Evolutionary conservation across 164 flowering plant species (phyloP), one percentile per base, ranked within the genome.

Genomic region (Protea cynaroides): DNA sequence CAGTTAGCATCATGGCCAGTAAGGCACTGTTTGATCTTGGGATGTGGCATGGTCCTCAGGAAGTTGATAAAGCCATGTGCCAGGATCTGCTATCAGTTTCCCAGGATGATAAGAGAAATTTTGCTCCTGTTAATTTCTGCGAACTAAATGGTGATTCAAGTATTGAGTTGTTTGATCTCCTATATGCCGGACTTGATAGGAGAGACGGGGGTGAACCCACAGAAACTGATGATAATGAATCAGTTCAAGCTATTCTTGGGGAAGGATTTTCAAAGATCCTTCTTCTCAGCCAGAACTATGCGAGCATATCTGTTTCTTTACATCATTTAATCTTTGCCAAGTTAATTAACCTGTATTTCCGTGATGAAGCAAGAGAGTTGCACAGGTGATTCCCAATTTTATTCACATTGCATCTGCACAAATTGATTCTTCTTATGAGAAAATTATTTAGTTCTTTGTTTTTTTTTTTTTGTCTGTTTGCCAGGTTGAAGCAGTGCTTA

Each of bases 201-300:
- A 74, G 79, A 25, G 69, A 78, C 47, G 64, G 74, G 70, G 75
- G 50, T 18, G 72, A 71, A 49, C 50, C 64, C 61, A 37, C 22
- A 9, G 87, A 83, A 58, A 56, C 61, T 59, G 80, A 78, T 69
- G 96, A 84, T 43, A 72, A 75, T 69, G 96, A 94, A 64, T 79
- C 96, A n/a, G 77, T 86, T 71, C 79, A 76, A 71, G 79, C 80
- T 65, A 70, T 81, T 56, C 66, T 92, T 29, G 94, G 84, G 29
- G 97, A 95, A 75, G 99, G 99, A 15, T 85, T 92, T 77, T 89
- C 98, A 19, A 92, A 95, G 76, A 71, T 87, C 58, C 89, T 95
- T 65, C 94, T 95, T 37, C 74, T 87, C 37, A 85, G 98, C 75
- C 82, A 84, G 65, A 87, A 82, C 56, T 92, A 86, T 76, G 84